Base-by-base conservation (phyloP, 208 protist species). In the Crithidia sp. region DNA sequence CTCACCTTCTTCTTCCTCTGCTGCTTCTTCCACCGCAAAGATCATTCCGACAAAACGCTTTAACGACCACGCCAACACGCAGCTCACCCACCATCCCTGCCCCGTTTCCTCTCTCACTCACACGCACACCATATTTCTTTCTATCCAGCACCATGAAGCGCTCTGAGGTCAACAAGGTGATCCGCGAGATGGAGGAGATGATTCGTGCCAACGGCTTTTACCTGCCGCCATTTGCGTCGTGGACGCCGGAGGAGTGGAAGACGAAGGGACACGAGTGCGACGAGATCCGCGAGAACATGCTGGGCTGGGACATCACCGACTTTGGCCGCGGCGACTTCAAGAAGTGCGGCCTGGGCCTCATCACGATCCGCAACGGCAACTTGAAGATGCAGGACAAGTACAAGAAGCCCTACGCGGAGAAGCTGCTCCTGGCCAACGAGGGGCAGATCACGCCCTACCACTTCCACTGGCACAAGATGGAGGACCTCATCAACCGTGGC, bases 151-250 rank as follows among this genome's bases (percentile, higher is more conserved):
- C 65, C 8, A 71, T 77, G 65, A 77, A 69, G 64, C 58, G 52
- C 64, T 67, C 73, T 17, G 64, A 77, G 39, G 61, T 77, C 19
- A 71, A 77, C 47, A 41, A 62, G 37, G 61, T 57, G 17, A 67
- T 78, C 40, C 73, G 59, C 50, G 56, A 78, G 0, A 43, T 67
- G n/a, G 73, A 78, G 65, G 44, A 64, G 66, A 60, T 78, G 57
- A 67, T 68, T 17, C 43, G 56, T 16, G 47, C 4, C 45, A 71
- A 63, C 73, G 43, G 60, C 41, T 72, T 67, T 50, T 56, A 43
- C 65, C 67, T 78, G 39, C 73, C 64, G 45, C 67, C 69, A 49
- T 79, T 79, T 16, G 61, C 65, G 47, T 63, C 55, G 57, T 74
- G 60, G 62, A 60, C 67, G 12, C 61, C 60, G 19, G 56, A 67